Conservation (phyloP, 116 monocot species). For the Trichopus zeylanicus region DNA sequence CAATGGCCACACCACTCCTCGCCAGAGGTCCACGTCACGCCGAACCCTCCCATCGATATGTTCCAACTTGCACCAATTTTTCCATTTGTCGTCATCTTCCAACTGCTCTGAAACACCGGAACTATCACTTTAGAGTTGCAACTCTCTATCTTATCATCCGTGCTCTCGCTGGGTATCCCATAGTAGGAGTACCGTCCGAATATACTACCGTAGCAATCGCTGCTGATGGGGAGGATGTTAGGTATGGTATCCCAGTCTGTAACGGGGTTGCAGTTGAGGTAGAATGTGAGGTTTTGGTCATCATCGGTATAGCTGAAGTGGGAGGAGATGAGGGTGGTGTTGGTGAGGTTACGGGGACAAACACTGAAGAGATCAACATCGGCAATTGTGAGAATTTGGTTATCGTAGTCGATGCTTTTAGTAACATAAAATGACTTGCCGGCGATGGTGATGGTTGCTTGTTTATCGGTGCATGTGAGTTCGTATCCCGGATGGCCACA, state of each 20-base stretch:
- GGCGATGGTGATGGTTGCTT: neutral
- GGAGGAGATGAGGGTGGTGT: neutral
- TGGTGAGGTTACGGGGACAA: neutral
- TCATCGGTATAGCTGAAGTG: neutral
- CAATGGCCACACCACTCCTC: neutral
- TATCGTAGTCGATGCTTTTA: too few species aligned
- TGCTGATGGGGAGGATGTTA: neutral
- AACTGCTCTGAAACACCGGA: neutral
- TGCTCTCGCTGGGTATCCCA: neutral
- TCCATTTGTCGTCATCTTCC: too few species aligned
- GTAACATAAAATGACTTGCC: too few species aligned
- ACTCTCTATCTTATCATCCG: neutral
- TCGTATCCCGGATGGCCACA: neutral
- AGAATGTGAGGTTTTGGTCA: constrained; percentile 4
- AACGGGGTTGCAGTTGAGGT: neutral
- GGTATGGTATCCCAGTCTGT: too few species aligned
- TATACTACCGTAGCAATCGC: neutral
- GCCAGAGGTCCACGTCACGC: neutral
- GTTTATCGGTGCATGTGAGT: neutral
- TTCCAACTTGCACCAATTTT: too few species aligned
- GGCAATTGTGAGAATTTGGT: too few species aligned
- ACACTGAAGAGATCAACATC: too few species aligned
- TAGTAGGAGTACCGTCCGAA: neutral
- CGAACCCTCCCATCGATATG: neutral
- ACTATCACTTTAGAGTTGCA: neutral